A percentile compares a stretch with the other conserved stretches of the same genome.
phyloP scores from a whole-genome alignment of 2,329 filamentous ascomycete genomes.

The Daldinia eschscholtzii region DNA sequence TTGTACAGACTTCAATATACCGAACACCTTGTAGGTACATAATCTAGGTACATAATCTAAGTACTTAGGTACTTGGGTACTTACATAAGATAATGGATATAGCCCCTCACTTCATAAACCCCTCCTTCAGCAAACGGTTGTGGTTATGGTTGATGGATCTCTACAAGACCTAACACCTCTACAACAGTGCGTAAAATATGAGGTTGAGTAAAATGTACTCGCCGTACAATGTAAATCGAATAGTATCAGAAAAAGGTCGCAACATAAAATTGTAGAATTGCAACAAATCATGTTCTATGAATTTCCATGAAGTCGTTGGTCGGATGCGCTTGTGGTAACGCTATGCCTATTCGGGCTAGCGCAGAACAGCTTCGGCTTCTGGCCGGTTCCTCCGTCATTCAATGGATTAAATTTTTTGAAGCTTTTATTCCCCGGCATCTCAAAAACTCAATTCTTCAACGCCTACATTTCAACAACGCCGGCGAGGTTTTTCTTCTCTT shows the following conservation, averaged over 20 bases:
- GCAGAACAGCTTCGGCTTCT: constrained; percentile 47
- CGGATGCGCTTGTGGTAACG: constrained; percentile 31
- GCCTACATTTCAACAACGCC: constrained; percentile 36
- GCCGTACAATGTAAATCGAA: neutral
- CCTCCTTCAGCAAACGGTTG: neutral
- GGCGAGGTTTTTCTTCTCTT: constrained; percentile 44
- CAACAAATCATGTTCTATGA: constrained; percentile 50
- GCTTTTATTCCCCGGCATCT: constrained; percentile 48
- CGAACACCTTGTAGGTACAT: too few relatives aligned
- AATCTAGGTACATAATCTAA: too few relatives aligned
- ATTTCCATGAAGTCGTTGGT: constrained; percentile 49
- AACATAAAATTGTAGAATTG: constrained; percentile 30
- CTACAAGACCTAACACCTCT: neutral
- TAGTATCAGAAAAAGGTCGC: constrained; percentile 2
- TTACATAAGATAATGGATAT: too few relatives aligned
- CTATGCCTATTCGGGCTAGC: constrained; percentile 53
- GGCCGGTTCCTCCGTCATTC: constrained; percentile 46
- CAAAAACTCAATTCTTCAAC: constrained; percentile 42
- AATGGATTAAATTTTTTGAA: constrained; percentile 54
- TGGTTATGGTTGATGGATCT: neutral
- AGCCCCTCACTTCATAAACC: constrained; percentile 3
- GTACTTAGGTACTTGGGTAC: neutral
- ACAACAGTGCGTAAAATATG: neutral
- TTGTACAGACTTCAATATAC: too few relatives aligned
- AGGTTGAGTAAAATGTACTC: neutral